Base-by-base conservation (phyloP, 495 filamentous ascomycete genomes). In the Oleoguttula mirabilis region DNA sequence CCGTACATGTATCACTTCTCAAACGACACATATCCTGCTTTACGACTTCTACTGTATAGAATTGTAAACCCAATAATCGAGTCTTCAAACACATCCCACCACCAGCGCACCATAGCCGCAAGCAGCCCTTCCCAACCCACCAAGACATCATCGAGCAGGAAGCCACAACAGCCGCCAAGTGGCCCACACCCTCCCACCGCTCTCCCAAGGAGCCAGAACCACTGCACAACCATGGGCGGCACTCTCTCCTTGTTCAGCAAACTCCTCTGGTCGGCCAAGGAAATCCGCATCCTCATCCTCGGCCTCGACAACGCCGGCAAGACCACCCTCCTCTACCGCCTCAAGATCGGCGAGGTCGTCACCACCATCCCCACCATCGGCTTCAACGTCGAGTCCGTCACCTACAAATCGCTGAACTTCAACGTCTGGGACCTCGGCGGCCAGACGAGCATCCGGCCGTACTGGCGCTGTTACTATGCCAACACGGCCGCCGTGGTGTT, bases 401-500 rank as follows among this genome's bases (percentile, higher is more conserved):
- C 84, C 50, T 96, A 96, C 69, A 83, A 84, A 60, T 96, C 95
- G 56, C 70, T 98, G 40, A 94, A 96, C 62, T 88, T 98, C 60
- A 95, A 94, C 62, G 90, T 98, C 50, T 98, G 90, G 90, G 88
- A 96, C 71, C 75, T 96, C 21, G 88, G 63, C 51, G 92, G 90
- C 19, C 90, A 96, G 72, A 96, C 90, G 11, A 86, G 80, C 39
- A 96, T 98, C 57, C 77, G 90, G 50, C 90, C 90, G 8, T 98
- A 96, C 66, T 98, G 90, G 90, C 77, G 90, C 54, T 96, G 92
- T 63, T 98, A 98, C 71, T 98, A 96, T 59, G 88, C 90, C 55
- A 95, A 96, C 66, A 98, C 92, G 2, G 90, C 92, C n/a, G 90
- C 90, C 11, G 92, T 98, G 45, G 82, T 98, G 52, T 98, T 98